Evolutionary conservation across 306 rosid species (phyloP), one percentile per base, ranked within the genome.

Genomic region (Glycyrrhiza uralensis): DNA sequence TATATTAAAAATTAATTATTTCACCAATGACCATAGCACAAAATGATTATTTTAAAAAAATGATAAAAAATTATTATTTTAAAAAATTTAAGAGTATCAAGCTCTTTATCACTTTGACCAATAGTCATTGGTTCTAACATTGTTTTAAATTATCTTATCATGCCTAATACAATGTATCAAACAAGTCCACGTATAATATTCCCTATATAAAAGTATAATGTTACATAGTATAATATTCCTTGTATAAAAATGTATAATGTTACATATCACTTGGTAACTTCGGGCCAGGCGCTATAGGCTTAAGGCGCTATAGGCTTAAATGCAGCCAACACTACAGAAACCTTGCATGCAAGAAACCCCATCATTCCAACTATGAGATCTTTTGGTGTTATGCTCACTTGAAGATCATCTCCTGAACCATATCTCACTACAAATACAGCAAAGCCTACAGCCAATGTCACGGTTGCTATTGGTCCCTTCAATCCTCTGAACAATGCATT

Each of bases 311-410:
- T 29, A 44, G 97, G 97, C 84, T 85, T 94, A 35, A 82, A 69
- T 82, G 97, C 97, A 66, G 93, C 90, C 83, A 94, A 81, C 50
- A 86, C 87, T 59, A 91, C 97, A 32, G 97, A 83, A 30, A 88
- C 81, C 82, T 91, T 88, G 74, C 88, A 87, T 4, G 85, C 87
- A 64, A 94, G 95, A 84, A 91, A 94, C 28, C 97, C 96, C 77
- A 85, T 60, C 95, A 86, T 85, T 66, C 96, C 99, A 51, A 76
- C 80, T 35, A 94, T 12, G 74, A 94, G 65, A 50, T 94, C 87
- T 75, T 82, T 83, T n/a, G 91, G 87, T 4, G 91, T 75, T 28
- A 89, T 54, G 45, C 39, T 75, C 63, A 75, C 19, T 6, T 82
- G 79, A 58, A 80, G 59, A 72, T 84, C 92, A 75, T 84, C 96